Conservation (phyloP, 108 stramenopile genomes). For the Cyclotella kingstonii region DNA sequence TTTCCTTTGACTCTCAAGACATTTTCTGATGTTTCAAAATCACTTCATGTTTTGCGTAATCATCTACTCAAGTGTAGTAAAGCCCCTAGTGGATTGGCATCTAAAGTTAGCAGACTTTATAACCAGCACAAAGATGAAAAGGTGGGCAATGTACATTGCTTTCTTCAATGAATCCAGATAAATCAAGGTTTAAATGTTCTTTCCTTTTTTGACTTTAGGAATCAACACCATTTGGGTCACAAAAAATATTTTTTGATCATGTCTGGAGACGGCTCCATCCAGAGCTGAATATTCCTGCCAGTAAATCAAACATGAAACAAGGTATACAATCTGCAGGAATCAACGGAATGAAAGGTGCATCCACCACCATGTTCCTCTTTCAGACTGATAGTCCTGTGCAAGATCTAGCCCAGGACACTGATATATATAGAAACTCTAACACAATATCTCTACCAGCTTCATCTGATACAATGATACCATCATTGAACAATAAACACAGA, state of each 20-base stretch:
- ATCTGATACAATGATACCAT: too few relatives aligned
- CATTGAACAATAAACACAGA: too few relatives aligned
- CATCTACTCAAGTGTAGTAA: slow-evolving; percentile 55
- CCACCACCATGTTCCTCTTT: neutral
- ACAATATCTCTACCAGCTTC: too few relatives aligned
- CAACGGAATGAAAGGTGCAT: neutral
- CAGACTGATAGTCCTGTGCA: neutral
- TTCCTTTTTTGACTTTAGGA: neutral
- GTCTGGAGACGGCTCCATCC: slow-evolving; percentile 46
- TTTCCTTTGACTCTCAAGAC: slow-evolving; percentile 48
- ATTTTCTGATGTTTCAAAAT: slow-evolving; percentile 43
- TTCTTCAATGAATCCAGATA: neutral
- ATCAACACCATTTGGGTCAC: slow-evolving; percentile 40
- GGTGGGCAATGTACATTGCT: slow-evolving; percentile 12
- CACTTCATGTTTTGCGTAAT: slow-evolving; percentile 36
- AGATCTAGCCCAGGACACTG: neutral
- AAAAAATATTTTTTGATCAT: slow-evolving; percentile 45
- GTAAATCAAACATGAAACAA: neutral
- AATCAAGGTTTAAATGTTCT: neutral
- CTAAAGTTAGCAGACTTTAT: slow-evolving; percentile 49
- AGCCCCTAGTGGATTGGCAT: slow-evolving; percentile 64
- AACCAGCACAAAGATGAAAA: slow-evolving; percentile 69
- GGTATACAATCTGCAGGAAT: neutral
- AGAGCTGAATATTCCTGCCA: slow-evolving; percentile 16
- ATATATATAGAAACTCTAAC: neutral